phyloP scores from a whole-genome alignment of 306 rosid genomes.

The Medicago ruthenica region DNA sequence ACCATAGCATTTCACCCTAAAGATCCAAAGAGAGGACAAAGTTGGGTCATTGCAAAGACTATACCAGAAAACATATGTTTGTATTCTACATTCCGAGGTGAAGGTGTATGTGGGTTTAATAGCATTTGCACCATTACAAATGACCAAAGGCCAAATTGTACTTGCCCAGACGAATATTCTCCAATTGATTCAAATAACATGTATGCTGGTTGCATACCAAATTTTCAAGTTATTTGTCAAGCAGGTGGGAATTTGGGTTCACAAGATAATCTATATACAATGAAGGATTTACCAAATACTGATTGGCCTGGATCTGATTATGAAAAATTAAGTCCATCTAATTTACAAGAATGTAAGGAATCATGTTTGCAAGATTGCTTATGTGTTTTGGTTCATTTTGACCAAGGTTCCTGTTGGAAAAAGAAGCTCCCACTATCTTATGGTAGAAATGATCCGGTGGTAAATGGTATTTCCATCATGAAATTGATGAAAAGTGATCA shows the following conservation, averaged over 20 bases:
- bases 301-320: conserved; percentile 36
- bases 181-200: conserved; percentile 29
- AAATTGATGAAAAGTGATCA: conserved; percentile 42
- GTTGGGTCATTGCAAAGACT: conserved; percentile 24
- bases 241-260: not conserved
- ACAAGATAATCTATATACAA: not conserved
- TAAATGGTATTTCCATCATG: conserved; percentile 17
- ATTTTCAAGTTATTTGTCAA: conserved; percentile 17
- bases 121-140: conserved; percentile 45
- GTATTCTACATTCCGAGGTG: not conserved
- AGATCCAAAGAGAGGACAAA: not conserved
- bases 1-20: conserved; percentile 41
- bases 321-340: conserved; percentile 9
- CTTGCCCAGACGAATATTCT: conserved; percentile 26
- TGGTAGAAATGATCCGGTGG: conserved; percentile 20
- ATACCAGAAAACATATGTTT: conserved; percentile 46
- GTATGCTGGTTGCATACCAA: conserved; percentile 29
- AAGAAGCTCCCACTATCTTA: conserved; percentile 45
- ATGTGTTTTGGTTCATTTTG: conserved; percentile 35
- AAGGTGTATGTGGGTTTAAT: conserved; percentile 58
- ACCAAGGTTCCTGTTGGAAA: conserved; percentile 34
- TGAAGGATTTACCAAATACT: conserved; percentile 39
- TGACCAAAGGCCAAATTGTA: conserved; percentile 41
- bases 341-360: conserved; percentile 13
- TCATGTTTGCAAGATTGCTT: conserved; percentile 38